These are phyloP conservation scores for Caryocar brasiliense DNA, from an alignment of 441 rosid species.

Conservation along the genomic window DNA sequence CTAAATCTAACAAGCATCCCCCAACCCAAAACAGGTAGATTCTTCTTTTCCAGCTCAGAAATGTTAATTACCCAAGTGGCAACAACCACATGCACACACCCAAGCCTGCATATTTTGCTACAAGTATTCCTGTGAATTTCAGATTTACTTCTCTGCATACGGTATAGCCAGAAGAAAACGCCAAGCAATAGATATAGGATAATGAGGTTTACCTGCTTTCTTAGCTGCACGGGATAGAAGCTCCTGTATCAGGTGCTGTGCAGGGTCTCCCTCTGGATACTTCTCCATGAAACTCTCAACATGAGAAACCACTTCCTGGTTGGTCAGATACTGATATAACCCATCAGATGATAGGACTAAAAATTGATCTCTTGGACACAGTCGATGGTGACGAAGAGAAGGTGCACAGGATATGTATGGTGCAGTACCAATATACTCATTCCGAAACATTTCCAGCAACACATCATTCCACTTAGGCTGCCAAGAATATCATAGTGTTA, in stretches of 20 bases:
- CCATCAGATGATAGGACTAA: conserved; percentile 94
- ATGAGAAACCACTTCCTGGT: conserved; percentile 79
- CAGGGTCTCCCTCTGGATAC: conserved; percentile 96
- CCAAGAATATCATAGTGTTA: conserved; percentile 9
- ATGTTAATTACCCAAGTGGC: no score
- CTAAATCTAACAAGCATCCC: no score
- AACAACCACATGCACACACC: background rate
- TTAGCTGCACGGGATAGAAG: conserved; percentile 85
- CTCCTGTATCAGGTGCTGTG: conserved; percentile 85
- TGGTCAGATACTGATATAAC: conserved; percentile 82
- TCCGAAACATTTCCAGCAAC: conserved; percentile 81
- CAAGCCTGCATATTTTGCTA: background rate
- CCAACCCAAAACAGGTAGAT: no score
- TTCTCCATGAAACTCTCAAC: conserved; percentile 76
- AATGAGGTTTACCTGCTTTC: conserved; percentile 64
- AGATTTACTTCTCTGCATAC: background rate
- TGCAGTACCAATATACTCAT: conserved; percentile 76
- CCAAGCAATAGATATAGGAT: background rate
- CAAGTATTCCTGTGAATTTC: background rate
- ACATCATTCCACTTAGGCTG: conserved; percentile 84
- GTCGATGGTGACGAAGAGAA: conserved; percentile 71
- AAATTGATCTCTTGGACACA: conserved; percentile 76
- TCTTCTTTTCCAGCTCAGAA: background rate
- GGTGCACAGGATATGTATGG: conserved; percentile 83
- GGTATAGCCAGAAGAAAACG: background rate